Evolutionary conservation across 2,329 filamentous ascomycete genomes (phyloP).

Genomic region (Amauroascus verrucosus): DNA sequence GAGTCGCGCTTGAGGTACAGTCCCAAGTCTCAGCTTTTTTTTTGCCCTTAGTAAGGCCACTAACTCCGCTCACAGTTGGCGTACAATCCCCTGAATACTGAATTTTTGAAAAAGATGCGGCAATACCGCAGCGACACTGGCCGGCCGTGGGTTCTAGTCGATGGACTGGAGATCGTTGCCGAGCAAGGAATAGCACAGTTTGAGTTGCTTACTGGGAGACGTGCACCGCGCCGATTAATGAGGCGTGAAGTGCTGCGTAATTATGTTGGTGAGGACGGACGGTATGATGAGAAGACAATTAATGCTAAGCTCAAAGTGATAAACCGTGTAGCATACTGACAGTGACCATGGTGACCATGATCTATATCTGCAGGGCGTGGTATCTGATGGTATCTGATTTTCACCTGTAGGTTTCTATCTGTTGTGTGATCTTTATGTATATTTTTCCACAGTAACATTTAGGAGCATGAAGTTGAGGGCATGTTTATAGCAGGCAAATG

Average conservation of each 20-base stretch:
- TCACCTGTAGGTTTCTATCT: neutral
- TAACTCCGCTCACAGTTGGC: conserved; percentile 23
- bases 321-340: neutral
- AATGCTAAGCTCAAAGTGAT: neutral
- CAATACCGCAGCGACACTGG: conserved; percentile 24
- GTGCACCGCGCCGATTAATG: conserved; percentile 32
- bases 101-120: conserved; percentile 28
- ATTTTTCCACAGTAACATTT: neutral
- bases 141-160: conserved; percentile 32
- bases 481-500: too few species aligned
- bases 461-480: too few species aligned
- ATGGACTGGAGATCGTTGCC: conserved; percentile 32
- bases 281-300: conserved; percentile 14
- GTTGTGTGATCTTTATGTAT: neutral
- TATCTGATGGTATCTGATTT: neutral
- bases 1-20: conserved; percentile 33
- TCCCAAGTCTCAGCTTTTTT: neutral
- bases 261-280: conserved; percentile 28
- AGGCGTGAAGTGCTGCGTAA: conserved; percentile 29
- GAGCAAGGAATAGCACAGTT: conserved; percentile 35
- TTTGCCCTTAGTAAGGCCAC: neutral
- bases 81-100: conserved; percentile 33
- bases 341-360: neutral
- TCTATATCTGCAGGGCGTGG: neutral
- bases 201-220: conserved; percentile 31